Percentiles rank a stretch among this genome's conserved stretches.
These are phyloP conservation scores for Mortierella sp. DNA, from an alignment of 371 early-diverging fungal species.

Conservation along the genomic window DNA sequence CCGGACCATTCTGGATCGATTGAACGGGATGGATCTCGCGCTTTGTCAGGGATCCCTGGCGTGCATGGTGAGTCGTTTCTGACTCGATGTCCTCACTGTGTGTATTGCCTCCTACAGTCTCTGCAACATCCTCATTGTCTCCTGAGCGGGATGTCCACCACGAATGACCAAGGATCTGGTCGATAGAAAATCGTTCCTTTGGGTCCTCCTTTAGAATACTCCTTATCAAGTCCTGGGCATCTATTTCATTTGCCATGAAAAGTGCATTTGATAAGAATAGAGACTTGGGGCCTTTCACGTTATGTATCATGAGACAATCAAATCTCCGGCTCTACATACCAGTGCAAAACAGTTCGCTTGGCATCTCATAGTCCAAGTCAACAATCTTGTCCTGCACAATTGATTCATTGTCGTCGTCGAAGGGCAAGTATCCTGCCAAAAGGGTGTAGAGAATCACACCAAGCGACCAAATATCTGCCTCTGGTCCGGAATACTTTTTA, in stretches of 20 bases:
- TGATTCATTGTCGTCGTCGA: conserved; percentile 85
- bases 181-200: conserved; percentile 70
- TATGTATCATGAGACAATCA: background rate
- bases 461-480: conserved; percentile 91
- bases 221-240: conserved; percentile 61
- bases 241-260: conserved; percentile 44
- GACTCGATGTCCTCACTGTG: conserved; percentile 18
- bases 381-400: conserved; percentile 79
- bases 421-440: conserved; percentile 84
- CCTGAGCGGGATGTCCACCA: conserved; percentile 69
- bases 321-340: conserved; percentile 48
- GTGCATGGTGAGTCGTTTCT: conserved; percentile 23
- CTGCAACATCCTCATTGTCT: conserved; percentile 46
- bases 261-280: too few species aligned
- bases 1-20: conserved; percentile 22
- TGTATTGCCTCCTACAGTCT: conserved; percentile 20
- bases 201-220: conserved; percentile 76
- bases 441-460: conserved; percentile 88
- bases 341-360: conserved; percentile 66
- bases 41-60: conserved; percentile 43
- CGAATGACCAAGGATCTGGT: conserved; percentile 74
- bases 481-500: conserved; percentile 83
- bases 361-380: conserved; percentile 78
- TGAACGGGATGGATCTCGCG: conserved; percentile 41
- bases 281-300: too few species aligned